A percentile compares a stretch with the other conserved stretches of the same genome.
phyloP scores from a whole-genome alignment of 495 filamentous ascomycete species.

The Xylaria castorea region DNA sequence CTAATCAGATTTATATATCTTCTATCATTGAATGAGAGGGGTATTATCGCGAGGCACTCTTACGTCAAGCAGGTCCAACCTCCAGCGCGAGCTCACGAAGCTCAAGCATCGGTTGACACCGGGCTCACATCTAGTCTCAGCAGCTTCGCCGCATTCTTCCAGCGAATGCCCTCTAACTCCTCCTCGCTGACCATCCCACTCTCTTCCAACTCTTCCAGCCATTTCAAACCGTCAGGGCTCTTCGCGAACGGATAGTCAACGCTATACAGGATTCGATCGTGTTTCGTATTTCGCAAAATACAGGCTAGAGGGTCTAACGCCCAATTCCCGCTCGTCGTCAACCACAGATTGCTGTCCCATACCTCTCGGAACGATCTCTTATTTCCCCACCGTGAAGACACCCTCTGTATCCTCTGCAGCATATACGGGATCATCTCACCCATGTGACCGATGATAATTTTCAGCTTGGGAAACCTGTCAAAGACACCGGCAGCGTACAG shows the following conservation, averaged over 20 bases:
- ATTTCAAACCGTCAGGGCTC: conserved; percentile 51
- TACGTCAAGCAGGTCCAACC: too few relatives aligned
- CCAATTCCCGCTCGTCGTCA: conserved; percentile 68
- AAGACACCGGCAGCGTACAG: conserved; percentile 51
- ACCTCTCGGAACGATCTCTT: conserved; percentile 61
- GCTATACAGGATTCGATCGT: conserved; percentile 62
- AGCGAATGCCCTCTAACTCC: conserved; percentile 60
- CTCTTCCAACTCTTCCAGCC: conserved; percentile 55
- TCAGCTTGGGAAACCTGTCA: conserved; percentile 60
- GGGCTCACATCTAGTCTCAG: conserved; percentile 47
- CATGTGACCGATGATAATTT: conserved; percentile 71
- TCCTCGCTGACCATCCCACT: conserved; percentile 59
- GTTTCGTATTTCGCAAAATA: conserved; percentile 56
- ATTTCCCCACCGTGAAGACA: conserved; percentile 58
- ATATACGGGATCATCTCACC: conserved; percentile 71
- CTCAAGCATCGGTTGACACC: not conserved
- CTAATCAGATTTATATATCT: too few relatives aligned
- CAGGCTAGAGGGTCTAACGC: conserved; percentile 57
- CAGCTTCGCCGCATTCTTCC: conserved; percentile 62
- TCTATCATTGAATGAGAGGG: too few relatives aligned
- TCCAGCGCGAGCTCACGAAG: too few relatives aligned
- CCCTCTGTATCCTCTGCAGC: conserved; percentile 63
- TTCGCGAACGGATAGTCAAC: conserved; percentile 66
- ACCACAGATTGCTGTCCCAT: conserved; percentile 67
- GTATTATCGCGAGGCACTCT: too few relatives aligned